Base-by-base conservation (phyloP, 2,329 filamentous ascomycete species). In the Ceratocystis lukuohia region DNA sequence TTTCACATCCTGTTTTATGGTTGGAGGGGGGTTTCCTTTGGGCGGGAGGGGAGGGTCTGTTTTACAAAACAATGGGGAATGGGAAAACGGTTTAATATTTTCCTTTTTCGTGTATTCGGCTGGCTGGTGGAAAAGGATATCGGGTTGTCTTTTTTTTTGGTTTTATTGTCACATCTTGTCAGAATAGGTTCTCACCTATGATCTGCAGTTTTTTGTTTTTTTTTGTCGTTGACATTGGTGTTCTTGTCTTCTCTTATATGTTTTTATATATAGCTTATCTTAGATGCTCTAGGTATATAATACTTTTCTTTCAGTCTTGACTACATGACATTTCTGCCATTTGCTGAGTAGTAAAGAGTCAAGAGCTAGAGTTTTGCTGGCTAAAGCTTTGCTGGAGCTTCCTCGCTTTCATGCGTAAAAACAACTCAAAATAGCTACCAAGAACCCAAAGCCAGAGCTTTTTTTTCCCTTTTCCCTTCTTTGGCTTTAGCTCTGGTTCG, bases 171-270 rank as follows among this genome's bases (percentile, higher is more conserved):
- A 28, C 12, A 30, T 57, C 10, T 57, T n/a, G 17, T 30, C 53
- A 57, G 53, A 41, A 33, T 57, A 1, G 53, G 53, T 57, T 57
- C 8, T 57, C 30, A 30, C 50, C 22, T 30, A 25, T 56, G n/a
- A 57, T 57, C 53, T 57, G 28, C 53, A 30, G 28, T 30, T 17
- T 57, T 57, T 28, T 57, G 22, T 57, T 57, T 57, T 56, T 56
- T 57, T 28, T 57, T 12, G 1, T 57, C 10, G 20, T 25, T 50
- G 10, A 12, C 37, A 41, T 41, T 12, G 4, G 12, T 41, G 12
- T 41, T 33, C 6, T 33, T 12, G 37, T 41, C 37, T 37, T 10
- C 33, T 37, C 33, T 37, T 41, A 41, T 41, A 41, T 41, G 37
- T 41, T 41, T 41, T 41, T 4, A 15, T 15, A 37, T 37, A 41